These are phyloP conservation scores for Trichoderma sp. DNA, from an alignment of 2,329 filamentous ascomycete species.

Conservation along the genomic window DNA sequence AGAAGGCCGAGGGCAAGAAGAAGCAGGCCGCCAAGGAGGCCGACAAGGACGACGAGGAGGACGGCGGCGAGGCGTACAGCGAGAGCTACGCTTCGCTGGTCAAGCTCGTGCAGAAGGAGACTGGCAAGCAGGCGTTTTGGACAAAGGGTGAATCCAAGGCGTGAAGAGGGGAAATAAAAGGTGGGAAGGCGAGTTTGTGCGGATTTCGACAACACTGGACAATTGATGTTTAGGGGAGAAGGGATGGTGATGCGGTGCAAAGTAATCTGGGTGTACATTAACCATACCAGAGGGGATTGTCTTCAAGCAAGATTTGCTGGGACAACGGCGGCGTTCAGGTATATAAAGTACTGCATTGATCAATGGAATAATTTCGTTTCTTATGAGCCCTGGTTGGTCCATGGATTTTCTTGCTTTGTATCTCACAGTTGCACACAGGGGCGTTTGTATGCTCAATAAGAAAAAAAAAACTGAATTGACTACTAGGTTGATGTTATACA, in stretches of 20 bases:
- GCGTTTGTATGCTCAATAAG: too few relatives aligned
- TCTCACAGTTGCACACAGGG: too few relatives aligned
- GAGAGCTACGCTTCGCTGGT: slow-evolving; percentile 66
- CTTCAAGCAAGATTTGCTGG: slow-evolving; percentile 34
- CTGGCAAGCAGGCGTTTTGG: slow-evolving; percentile 58
- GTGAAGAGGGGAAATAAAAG: slow-evolving; percentile 5
- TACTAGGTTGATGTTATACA: slow-evolving; percentile 22
- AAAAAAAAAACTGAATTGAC: too few relatives aligned
- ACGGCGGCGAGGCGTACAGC: slow-evolving; percentile 61
- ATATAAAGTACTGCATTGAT: slow-evolving; percentile 34
- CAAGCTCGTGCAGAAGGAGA: slow-evolving; percentile 69
- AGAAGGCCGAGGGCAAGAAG: slow-evolving; percentile 55
- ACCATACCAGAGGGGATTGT: slow-evolving; percentile 40
- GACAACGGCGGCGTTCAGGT: slow-evolving; percentile 46
- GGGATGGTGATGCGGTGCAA: background rate
- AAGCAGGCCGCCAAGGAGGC: slow-evolving; percentile 42
- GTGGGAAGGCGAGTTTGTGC: background rate
- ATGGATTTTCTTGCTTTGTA: too few relatives aligned
- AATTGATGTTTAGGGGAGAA: slow-evolving; percentile 7
- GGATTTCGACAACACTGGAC: background rate
- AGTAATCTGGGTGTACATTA: slow-evolving; percentile 42
- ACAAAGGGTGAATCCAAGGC: slow-evolving; percentile 45
- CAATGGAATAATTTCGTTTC: slow-evolving; percentile 34
- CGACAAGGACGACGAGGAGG: slow-evolving; percentile 51
- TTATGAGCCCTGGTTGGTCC: background rate